Conservation (phyloP, 768 basidiomycete genomes). For the Pulveroboletus frians region DNA sequence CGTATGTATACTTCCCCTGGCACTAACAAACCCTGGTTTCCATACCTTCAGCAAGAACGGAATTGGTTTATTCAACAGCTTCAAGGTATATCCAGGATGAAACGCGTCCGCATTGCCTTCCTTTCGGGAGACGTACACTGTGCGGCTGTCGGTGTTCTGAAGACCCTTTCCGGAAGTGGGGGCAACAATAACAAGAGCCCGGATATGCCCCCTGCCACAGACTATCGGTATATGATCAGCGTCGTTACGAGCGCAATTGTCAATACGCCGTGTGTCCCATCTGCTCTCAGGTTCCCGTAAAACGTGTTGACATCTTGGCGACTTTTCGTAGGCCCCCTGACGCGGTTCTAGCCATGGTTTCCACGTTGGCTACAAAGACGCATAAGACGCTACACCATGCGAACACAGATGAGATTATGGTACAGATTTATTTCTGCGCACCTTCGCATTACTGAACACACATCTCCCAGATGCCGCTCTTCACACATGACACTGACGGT, state of each 20-base stretch:
- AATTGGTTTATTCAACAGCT: constrained; percentile 81
- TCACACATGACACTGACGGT: constrained; percentile 73
- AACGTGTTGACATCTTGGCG: background rate
- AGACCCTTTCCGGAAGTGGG: constrained; percentile 46
- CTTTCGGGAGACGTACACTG: constrained; percentile 93
- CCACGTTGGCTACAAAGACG: constrained; percentile 69
- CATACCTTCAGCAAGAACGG: constrained; percentile 65
- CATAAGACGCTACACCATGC: constrained; percentile 82
- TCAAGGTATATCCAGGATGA: constrained; percentile 63
- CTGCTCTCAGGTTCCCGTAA: background rate
- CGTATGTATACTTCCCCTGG: background rate
- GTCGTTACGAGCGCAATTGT: constrained; percentile 91
- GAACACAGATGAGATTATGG: constrained; percentile 87
- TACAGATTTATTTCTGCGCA: constrained; percentile 22
- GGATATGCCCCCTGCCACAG: constrained; percentile 46
- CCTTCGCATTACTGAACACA: background rate
- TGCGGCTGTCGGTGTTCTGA: constrained; percentile 75
- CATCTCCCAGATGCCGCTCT: constrained; percentile 62
- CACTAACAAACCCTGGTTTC: background rate
- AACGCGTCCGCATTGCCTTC: constrained; percentile 73
- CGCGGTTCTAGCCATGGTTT: constrained; percentile 74
- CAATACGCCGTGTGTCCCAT: constrained; percentile 75
- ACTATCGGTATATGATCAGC: constrained; percentile 89
- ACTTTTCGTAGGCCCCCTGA: constrained; percentile 47
- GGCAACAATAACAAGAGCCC: constrained; percentile 37